phyloP scores from a whole-genome alignment of 805 yeast species.

The Cyberlindnera misumaiensis region DNA sequence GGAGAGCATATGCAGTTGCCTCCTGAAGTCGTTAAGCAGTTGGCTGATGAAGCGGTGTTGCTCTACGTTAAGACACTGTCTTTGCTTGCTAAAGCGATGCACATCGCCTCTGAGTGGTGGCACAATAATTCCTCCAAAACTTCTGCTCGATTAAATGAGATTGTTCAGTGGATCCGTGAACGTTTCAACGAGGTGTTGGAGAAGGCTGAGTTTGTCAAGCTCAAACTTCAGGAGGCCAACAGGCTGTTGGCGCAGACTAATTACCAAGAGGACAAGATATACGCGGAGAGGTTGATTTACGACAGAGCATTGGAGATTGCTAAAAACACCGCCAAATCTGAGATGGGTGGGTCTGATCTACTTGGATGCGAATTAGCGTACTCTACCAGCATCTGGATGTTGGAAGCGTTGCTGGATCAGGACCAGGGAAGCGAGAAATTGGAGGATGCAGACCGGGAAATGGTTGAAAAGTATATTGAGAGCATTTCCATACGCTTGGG shows the following conservation, averaged over 20 bases:
- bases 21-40: constrained; percentile 44
- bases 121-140: constrained; percentile 37
- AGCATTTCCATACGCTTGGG: constrained; percentile 77
- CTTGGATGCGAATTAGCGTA: constrained; percentile 81
- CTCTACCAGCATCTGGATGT: constrained; percentile 92
- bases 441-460: constrained; percentile 65
- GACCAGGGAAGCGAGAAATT: constrained; percentile 31
- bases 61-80: constrained; percentile 81
- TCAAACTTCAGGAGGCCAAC: constrained; percentile 47
- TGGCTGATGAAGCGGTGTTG: constrained; percentile 82
- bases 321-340: constrained; percentile 84
- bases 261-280: constrained; percentile 26
- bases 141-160: constrained; percentile 45
- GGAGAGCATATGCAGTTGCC: constrained; percentile 35
- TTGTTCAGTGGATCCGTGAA: constrained; percentile 79
- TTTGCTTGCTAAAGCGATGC: constrained; percentile 80
- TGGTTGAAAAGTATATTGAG: constrained; percentile 74
- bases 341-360: constrained; percentile 60
- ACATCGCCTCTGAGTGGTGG: constrained; percentile 90
- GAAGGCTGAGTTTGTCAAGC: constrained; percentile 73
- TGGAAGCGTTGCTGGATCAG: constrained; percentile 71
- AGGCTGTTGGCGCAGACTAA: constrained; percentile 21
- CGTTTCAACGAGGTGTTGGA: constrained; percentile 84
- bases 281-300: constrained; percentile 81
- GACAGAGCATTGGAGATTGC: constrained; percentile 93